A percentile compares a stretch with the other conserved stretches of the same genome.
Conservation (phyloP, 2,329 filamentous ascomycete species). For the Fusarium begoniae region DNA sequence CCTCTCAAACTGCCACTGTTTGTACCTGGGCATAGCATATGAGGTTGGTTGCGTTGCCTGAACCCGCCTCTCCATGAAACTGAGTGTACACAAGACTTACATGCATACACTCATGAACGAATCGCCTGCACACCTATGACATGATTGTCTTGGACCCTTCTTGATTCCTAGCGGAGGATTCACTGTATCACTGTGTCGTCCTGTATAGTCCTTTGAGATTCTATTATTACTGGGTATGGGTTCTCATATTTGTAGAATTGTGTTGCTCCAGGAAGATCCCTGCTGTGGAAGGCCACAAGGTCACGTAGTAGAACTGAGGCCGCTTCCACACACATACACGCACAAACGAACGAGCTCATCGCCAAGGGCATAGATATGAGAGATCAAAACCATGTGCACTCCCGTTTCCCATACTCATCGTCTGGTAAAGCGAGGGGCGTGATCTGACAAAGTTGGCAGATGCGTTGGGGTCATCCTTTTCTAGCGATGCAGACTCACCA, state of each 20-base stretch:
- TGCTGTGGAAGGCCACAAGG: constrained; percentile 14
- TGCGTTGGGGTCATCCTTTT: neutral
- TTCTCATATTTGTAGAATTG: neutral
- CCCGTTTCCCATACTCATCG: constrained; percentile 31
- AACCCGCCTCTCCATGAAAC: neutral
- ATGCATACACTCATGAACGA: neutral
- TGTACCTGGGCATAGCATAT: neutral
- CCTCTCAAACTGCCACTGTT: neutral
- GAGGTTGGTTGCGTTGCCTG: neutral
- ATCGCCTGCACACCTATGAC: neutral
- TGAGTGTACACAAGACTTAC: neutral
- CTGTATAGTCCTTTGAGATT: neutral
- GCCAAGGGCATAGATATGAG: constrained; percentile 1
- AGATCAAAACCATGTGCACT: constrained; percentile 31
- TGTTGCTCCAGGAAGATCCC: neutral
- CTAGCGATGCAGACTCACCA: neutral
- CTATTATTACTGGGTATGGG: neutral
- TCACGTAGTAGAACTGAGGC: neutral
- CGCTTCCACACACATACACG: neutral
- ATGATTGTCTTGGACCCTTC: neutral
- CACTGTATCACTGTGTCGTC: neutral
- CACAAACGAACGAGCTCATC: neutral
- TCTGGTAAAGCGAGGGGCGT: constrained; percentile 20
- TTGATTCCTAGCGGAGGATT: too few species aligned
- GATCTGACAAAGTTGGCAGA: constrained; percentile 2